phyloP scores from a whole-genome alignment of 805 yeast species.

The Tetrapisispora taiwanensis region DNA sequence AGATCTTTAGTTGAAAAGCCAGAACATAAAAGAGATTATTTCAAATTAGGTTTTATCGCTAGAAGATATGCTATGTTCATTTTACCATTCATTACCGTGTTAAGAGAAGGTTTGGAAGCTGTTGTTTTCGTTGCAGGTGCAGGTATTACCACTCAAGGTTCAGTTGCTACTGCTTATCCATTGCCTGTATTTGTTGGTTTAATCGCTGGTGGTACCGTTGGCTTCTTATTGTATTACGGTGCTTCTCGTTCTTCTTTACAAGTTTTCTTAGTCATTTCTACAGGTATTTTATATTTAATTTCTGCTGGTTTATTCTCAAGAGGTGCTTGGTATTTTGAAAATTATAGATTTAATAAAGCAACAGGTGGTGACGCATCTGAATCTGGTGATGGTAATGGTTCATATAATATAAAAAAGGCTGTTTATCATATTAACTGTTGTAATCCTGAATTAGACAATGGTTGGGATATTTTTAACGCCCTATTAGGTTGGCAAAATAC shows the following conservation, averaged over 20 bases:
- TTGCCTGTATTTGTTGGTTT: slow-evolving; percentile 86
- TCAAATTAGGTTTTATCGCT: slow-evolving; percentile 43
- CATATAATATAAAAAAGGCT: slow-evolving; percentile 66
- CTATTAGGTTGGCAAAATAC: slow-evolving; percentile 95
- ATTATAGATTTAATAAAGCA: slow-evolving; percentile 45
- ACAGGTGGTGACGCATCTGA: slow-evolving; percentile 96
- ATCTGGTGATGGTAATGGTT: slow-evolving; percentile 88
- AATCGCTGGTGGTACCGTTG: slow-evolving; percentile 65
- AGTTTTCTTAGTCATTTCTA: slow-evolving; percentile 75
- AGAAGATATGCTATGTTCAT: slow-evolving; percentile 82
- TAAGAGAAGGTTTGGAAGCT: slow-evolving; percentile 96
- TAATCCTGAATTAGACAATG: slow-evolving; percentile 82
- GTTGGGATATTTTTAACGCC: slow-evolving; percentile 97
- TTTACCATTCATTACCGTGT: slow-evolving; percentile 79
- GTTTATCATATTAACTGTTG: slow-evolving; percentile 98
- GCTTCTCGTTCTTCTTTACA: slow-evolving; percentile 80
- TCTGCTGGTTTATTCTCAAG: slow-evolving; percentile 89
- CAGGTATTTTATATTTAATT: slow-evolving; percentile 80
- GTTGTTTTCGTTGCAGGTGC: slow-evolving; percentile 96
- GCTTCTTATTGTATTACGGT: slow-evolving; percentile 64
- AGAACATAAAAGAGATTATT: slow-evolving; percentile 38
- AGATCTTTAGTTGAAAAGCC: slow-evolving; percentile 61
- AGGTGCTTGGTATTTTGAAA: slow-evolving; percentile 85
- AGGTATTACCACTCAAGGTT: slow-evolving; percentile 48
- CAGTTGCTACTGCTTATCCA: slow-evolving; percentile 71